Conservation (phyloP, 257 asterid species). For the Salvia splendens region DNA sequence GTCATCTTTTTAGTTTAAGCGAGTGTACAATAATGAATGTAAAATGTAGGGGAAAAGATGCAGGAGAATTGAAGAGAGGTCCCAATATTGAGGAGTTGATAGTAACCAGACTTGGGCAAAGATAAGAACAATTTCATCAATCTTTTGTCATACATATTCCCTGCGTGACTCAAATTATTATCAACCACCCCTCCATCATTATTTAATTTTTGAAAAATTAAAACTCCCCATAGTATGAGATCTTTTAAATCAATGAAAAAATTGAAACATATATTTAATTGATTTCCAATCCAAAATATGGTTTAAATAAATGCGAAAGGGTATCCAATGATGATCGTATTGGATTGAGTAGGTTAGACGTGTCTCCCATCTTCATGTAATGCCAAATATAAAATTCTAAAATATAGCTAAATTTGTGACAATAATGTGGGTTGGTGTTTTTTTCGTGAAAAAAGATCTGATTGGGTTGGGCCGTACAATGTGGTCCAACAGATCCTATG, state of each 20-base stretch:
- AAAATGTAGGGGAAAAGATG: not conserved
- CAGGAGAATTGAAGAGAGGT: conserved; percentile 45
- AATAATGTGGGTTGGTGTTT: conserved; percentile 5
- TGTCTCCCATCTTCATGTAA: conserved; percentile 47
- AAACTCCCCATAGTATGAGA: not conserved
- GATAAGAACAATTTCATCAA: conserved; percentile 35
- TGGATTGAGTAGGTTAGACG: conserved; percentile 8
- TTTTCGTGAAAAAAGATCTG: not conserved
- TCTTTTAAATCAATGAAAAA: not conserved
- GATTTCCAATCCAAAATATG: not conserved
- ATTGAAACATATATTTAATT: no score
- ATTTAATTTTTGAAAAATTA: no score
- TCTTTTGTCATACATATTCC: conserved; percentile 44
- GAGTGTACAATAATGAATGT: no score
- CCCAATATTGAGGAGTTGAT: conserved; percentile 42
- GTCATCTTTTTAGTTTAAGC: no score
- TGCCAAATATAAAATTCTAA: conserved; percentile 39
- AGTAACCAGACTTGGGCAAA: conserved; percentile 45
- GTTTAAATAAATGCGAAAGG: conserved; percentile 5
- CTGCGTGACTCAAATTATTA: conserved; percentile 52
- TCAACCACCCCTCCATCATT: not conserved
- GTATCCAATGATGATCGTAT: conserved; percentile 32
- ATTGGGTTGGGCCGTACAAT: conserved; percentile 34
- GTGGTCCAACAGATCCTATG: conserved; percentile 38
- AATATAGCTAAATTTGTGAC: conserved; percentile 19